Conservation (phyloP, 257 asterid genomes). For the Nicotiana noctiflora region DNA sequence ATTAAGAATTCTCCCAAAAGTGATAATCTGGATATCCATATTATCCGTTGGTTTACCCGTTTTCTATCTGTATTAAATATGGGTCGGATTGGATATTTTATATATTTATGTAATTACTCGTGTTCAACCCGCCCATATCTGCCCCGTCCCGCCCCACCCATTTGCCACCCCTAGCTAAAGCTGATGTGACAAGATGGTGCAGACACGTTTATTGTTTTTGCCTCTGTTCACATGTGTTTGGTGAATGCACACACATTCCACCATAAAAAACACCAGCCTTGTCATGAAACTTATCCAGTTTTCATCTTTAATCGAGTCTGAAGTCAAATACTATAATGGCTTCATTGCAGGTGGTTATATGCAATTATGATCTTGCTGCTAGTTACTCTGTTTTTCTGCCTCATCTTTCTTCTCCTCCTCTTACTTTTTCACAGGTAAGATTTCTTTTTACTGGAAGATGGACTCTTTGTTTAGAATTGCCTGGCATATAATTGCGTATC, state of each 20-base stretch:
- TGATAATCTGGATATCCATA: too few species aligned
- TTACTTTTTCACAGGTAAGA: constrained; percentile 82
- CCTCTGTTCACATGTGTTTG: neutral
- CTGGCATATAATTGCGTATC: neutral
- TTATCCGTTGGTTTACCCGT: too few species aligned
- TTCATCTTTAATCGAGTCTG: neutral
- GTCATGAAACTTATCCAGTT: neutral
- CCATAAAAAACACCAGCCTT: neutral
- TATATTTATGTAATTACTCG: too few species aligned
- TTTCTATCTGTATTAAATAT: too few species aligned
- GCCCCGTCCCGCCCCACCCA: too few species aligned
- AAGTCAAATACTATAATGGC: constrained; percentile 11
- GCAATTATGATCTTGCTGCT: constrained; percentile 58
- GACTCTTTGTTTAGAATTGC: neutral
- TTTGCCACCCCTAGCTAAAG: neutral
- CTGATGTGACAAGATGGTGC: neutral
- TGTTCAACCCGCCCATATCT: too few species aligned
- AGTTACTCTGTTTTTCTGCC: constrained; percentile 49
- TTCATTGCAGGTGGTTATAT: constrained; percentile 75
- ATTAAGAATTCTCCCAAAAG: too few species aligned
- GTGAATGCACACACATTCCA: neutral
- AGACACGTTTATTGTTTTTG: neutral
- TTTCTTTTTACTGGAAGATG: neutral
- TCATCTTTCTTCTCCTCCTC: constrained; percentile 72
- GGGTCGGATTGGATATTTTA: too few species aligned